These are phyloP conservation scores for Ceratocystiopsis brevicomis DNA, from an alignment of 2,329 filamentous ascomycete genomes.

Conservation along the genomic window DNA sequence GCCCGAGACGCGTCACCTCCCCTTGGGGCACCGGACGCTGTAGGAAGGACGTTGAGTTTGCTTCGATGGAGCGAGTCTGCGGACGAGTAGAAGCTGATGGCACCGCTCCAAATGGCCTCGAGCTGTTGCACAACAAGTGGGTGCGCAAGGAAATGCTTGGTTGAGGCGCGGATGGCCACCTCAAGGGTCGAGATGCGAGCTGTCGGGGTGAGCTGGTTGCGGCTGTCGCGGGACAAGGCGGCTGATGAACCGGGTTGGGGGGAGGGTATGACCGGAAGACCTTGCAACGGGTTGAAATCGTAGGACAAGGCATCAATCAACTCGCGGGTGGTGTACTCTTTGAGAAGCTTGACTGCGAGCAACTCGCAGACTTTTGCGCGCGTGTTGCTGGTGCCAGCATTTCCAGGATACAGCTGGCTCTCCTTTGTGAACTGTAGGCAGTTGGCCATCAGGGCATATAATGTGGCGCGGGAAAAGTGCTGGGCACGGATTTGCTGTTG, in stretches of 20 bases:
- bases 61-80: constrained; percentile 68
- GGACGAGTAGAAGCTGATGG: constrained; percentile 81
- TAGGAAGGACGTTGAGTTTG: constrained; percentile 8
- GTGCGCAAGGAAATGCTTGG: constrained; percentile 82
- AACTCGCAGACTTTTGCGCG: constrained; percentile 80
- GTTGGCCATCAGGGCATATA: constrained; percentile 86
- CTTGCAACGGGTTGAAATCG: constrained; percentile 85
- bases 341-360: constrained; percentile 71
- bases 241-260: constrained; percentile 11
- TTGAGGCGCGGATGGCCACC: constrained; percentile 78
- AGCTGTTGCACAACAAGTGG: constrained; percentile 83
- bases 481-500: constrained; percentile 69
- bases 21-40: too few relatives aligned
- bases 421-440: constrained; percentile 88
- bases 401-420: constrained; percentile 61
- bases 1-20: background rate
- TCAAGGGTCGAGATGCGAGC: constrained; percentile 72
- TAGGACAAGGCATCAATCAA: constrained; percentile 88
- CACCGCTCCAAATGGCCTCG: constrained; percentile 94
- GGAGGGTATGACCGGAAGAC: constrained; percentile 34
- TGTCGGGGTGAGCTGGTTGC: constrained; percentile 32
- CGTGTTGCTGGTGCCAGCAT: constrained; percentile 66
- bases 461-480: constrained; percentile 68
- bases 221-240: constrained; percentile 20
- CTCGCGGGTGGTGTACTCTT: constrained; percentile 75